Evolutionary conservation across 2,329 filamentous ascomycete genomes (phyloP).

Genomic region (Aspergillus novofumigatus): DNA sequence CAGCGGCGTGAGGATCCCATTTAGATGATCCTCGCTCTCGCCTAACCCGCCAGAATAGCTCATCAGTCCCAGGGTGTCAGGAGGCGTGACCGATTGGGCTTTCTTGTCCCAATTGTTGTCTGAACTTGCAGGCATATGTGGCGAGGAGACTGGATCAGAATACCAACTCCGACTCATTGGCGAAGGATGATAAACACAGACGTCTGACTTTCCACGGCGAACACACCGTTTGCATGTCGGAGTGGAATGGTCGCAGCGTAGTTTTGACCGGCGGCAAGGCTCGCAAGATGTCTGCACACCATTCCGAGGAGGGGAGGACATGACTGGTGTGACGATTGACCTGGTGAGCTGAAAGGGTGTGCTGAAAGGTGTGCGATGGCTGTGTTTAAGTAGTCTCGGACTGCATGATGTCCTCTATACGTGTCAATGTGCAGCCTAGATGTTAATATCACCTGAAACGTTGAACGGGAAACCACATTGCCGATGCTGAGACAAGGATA

Average conservation of each 20-base stretch:
- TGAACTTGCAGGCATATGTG: not conserved
- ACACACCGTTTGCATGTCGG: conserved; percentile 19
- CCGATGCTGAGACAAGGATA: too few species aligned
- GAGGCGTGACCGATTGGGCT: too few species aligned
- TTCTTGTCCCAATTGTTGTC: conserved; percentile 1
- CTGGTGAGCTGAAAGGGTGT: too few species aligned
- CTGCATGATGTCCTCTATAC: too few species aligned
- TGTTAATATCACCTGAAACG: too few species aligned
- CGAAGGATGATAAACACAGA: conserved; percentile 18
- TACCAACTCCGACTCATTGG: conserved; percentile 9
- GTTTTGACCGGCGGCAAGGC: conserved; percentile 23
- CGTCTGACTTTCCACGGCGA: conserved; percentile 9
- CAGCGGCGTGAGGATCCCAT: not conserved
- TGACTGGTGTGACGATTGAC: not conserved
- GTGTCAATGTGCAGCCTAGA: too few species aligned
- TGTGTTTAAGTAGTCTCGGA: too few species aligned
- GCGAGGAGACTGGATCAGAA: conserved; percentile 3
- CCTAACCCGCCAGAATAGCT: conserved; percentile 17
- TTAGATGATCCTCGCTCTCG: conserved; percentile 7
- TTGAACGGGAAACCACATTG: too few species aligned
- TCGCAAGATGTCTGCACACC: conserved; percentile 20
- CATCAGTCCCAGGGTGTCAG: not conserved
- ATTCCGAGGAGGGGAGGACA: conserved; percentile 6
- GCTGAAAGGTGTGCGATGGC: too few species aligned
- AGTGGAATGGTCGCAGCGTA: conserved; percentile 20